Evolutionary conservation across 805 yeast genomes (phyloP), one percentile per base, ranked within the genome.

Genomic region (Kregervanrija delftensis): DNA sequence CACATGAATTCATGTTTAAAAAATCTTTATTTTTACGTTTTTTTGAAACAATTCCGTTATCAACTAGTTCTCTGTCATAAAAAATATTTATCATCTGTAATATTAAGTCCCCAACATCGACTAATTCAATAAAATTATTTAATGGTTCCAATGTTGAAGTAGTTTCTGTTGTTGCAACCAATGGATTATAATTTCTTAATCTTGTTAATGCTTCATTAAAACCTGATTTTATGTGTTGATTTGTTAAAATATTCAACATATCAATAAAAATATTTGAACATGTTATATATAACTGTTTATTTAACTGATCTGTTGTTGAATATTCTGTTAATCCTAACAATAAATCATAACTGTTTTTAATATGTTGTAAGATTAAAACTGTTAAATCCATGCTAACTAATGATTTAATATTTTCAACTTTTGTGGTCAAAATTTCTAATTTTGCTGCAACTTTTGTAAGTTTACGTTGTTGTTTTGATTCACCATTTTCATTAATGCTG

Each of bases 61-160:
- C 62, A 8, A 79, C 60, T 52, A 91, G 72, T 59, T 91, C 98
- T 59, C 86, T 90, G 54, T 85, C 84, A 65, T 88, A 91, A 54
- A 93, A 93, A 5, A 88, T 86, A 42, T 86, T 89, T 37, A 90
- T 67, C 95, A 91, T 87, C 60, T 91, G 97, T 55, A 88, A 83
- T 16, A 93, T 86, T 46, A 91, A 68, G 61, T 91, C 99, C 4
- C 96, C 97, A 48, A 87, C 81, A 54, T 90, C 93, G 33, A 93
- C 93, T 45, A 93, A 72, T 59, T 91, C 97, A 13, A 95, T 84
- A 55, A 93, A 91, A 38, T 86, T 78, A 0, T 83, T 83, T 43
- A 91, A 69, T 0, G 98, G 98, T 50, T 85, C 95, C n/a, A 86
- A 82, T 8, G 74, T 70, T 16, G 45, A 49, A 5, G 52, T 45